phyloP scores from a whole-genome alignment of 139 green algal genomes.

The Chlorella sp. region DNA sequence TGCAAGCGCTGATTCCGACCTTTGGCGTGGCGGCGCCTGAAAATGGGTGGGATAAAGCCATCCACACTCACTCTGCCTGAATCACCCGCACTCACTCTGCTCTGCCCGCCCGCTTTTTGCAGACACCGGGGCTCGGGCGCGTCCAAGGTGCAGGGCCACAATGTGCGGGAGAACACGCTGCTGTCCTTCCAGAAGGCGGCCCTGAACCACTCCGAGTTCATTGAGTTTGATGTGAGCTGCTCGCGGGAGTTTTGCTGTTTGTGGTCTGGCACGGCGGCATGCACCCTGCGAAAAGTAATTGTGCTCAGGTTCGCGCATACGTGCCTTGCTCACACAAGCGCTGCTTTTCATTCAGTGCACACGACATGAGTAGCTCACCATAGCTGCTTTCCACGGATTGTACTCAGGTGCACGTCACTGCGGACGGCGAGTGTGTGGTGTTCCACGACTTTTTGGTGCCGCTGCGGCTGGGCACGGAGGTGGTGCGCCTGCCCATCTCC shows the following conservation, averaged over 20 bases:
- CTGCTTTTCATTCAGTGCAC: no score
- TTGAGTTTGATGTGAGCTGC: slow-evolving; percentile 58
- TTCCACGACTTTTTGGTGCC: slow-evolving; percentile 63
- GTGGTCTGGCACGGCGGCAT: no score
- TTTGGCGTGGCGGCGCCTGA: no score
- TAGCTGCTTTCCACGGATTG: no score
- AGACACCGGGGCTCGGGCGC: slow-evolving; percentile 56
- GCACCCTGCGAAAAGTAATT: no score
- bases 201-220: slow-evolving; percentile 52
- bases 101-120: neutral
- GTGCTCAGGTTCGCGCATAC: no score
- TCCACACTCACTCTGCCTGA: no score
- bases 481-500: slow-evolving; percentile 47
- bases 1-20: no score
- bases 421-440: slow-evolving; percentile 59
- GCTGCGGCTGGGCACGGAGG: slow-evolving; percentile 36
- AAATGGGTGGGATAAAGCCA: no score
- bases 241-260: neutral
- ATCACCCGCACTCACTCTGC: no score
- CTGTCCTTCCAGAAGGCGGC: slow-evolving; percentile 63
- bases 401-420: slow-evolving; percentile 36
- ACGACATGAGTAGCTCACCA: no score
- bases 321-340: no score
- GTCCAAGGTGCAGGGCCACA: slow-evolving; percentile 34
- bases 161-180: slow-evolving; percentile 63